Base-by-base conservation (phyloP, 208 protist species). In the Phytomonas sp. region DNA sequence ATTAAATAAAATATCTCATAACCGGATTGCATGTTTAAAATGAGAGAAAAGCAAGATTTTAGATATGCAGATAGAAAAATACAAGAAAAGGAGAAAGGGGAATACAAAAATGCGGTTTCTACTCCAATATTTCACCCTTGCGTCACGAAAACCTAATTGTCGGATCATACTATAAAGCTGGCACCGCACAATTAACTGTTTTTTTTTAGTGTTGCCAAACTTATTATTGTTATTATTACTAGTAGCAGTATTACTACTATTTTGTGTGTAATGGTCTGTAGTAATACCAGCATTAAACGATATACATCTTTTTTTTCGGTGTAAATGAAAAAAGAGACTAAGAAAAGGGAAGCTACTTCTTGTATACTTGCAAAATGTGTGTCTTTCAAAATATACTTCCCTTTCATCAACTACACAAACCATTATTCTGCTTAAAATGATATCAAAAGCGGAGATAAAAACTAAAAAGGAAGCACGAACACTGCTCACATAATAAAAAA, bases 271-370 rank as follows among this genome's bases (percentile, higher is more conserved):
- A 51, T 51, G 3, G 40, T 51, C 20, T 51, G 2, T 15, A 51
- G 36, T 51, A 51, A 20, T 20, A 51, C 1, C 9, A 4, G 9
- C 2, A 6, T 2, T 51, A 6, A 51, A 17, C 4, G 20, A 20
- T 51, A 23, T 23, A 4, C 36, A 51, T 20, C 20, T 61, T 73
- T 28, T 67, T 56, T 69, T 53, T 67, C 29, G 1, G 1, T 33
- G 66, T 11, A 62, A 31, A 66, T 30, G 43, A 73, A 72, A 62
- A 63, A 76, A 76, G 4, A 76, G 46, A 29, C 32, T 72, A 37
- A 74, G 62, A 51, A 51, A 51, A 51, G 13, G 40, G 13, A 51
- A 51, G 13, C 13, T 15, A 23, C 20, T 51, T 51, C 20, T 23
- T 3, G 40, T 23, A 51, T 4, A 15, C 40, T 17, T 51, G 13